These are phyloP conservation scores for Royoungia palumana DNA, from an alignment of 768 basidiomycete species.

Conservation along the genomic window DNA sequence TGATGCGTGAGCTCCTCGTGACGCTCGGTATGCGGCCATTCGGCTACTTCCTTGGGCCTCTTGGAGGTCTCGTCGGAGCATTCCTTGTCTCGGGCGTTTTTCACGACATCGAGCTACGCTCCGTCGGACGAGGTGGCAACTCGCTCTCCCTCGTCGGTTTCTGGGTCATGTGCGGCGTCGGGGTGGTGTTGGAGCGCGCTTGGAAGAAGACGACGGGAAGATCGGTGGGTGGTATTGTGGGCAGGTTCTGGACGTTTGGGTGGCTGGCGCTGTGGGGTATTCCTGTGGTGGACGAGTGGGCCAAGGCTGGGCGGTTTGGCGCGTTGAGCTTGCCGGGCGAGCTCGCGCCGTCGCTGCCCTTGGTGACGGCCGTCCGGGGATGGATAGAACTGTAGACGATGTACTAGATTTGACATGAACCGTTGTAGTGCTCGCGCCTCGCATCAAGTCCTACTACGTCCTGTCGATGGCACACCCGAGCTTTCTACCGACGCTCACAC, in stretches of 20 bases:
- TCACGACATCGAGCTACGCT: slow-evolving; percentile 55
- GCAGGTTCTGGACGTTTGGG: slow-evolving; percentile 49
- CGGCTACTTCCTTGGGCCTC: slow-evolving; percentile 43
- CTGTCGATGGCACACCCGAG: slow-evolving; percentile 21
- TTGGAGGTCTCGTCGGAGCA: slow-evolving; percentile 50
- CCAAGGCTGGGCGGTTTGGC: slow-evolving; percentile 15
- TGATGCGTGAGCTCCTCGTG: slow-evolving; percentile 55
- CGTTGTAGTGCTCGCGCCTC: background rate
- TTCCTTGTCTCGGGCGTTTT: slow-evolving; percentile 57
- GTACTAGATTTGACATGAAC: too few relatives aligned
- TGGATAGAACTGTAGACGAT: background rate
- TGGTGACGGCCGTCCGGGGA: slow-evolving; percentile 26
- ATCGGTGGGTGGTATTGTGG: slow-evolving; percentile 43
- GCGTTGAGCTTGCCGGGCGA: slow-evolving; percentile 8
- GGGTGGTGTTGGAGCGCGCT: slow-evolving; percentile 45
- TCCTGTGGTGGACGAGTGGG: slow-evolving; percentile 42
- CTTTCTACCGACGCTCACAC: slow-evolving; percentile 53
- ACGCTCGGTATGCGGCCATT: slow-evolving; percentile 45
- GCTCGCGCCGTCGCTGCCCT: slow-evolving; percentile 2
- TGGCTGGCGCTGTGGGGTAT: slow-evolving; percentile 52
- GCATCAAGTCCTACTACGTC: background rate
- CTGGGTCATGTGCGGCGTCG: slow-evolving; percentile 54
- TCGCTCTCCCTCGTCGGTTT: slow-evolving; percentile 41
- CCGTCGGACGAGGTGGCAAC: slow-evolving; percentile 51
- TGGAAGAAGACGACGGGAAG: slow-evolving; percentile 43